Base-by-base conservation (phyloP, 768 basidiomycete genomes). In the Lentinula raphanica region DNA sequence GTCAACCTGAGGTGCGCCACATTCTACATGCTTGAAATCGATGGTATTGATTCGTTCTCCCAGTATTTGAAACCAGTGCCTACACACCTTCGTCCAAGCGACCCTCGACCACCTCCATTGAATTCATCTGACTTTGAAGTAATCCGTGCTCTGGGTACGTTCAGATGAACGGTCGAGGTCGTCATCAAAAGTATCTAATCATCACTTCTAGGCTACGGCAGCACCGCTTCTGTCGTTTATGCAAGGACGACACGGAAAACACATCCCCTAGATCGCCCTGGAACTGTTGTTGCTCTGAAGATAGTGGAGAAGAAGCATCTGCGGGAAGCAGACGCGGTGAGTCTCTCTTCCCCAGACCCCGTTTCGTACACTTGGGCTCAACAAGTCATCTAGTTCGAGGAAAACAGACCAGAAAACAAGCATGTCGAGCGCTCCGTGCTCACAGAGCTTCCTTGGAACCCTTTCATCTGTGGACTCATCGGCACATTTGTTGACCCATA, bases 391-490 rank as follows among this genome's bases (percentile, higher is more conserved):
- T 12, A 51, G 28, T 32, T 35, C 23, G 49, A 21, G 19, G 28
- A 23, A 44, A 35, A 38, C 31, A 27, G 67, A 31, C 63, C 69
- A 25, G 58, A 59, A 0, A 67, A 69, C 6, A 74, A 75, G 36
- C 67, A 79, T 58, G 58, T 63, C 3, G 85, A 86, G 68, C 74
- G 77, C 29, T 63, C 63, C 17, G 59, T 63, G 15, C 76, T 86
- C 9, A 64, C 66, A 15, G 59, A 62, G 45, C 67, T 85, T 21
- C 73, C 74, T 3, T 85, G 84, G 84, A 78, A 74, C 55, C 77
- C 84, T 0, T 86, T 83, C 69, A 64, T 83, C 32, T 69, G 71
- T 7, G 79, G 80, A 3, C 66, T 82, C 2, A 59, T 82, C 31
- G 69, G 76, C 50, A 68, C 67, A 0, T 81, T 83, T 63, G 62